These are phyloP conservation scores for Oryza glumipatula DNA, from an alignment of 176 grass and related monocot species.

Conservation along the genomic window DNA sequence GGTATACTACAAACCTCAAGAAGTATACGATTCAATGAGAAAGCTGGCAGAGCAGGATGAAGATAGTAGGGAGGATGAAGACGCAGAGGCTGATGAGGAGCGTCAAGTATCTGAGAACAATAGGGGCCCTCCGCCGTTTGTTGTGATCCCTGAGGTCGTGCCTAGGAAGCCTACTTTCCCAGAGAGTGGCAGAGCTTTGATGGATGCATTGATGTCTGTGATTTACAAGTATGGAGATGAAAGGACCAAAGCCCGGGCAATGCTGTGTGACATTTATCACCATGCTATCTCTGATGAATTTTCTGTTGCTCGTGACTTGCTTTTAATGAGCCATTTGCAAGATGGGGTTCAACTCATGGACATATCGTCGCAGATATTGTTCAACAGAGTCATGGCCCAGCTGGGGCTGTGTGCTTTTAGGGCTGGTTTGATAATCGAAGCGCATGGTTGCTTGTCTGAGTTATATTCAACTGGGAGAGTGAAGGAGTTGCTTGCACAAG, in stretches of 20 bases:
- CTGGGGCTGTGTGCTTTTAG: slow-evolving; percentile 88
- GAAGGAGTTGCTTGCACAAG: slow-evolving; percentile 94
- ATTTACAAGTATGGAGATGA: slow-evolving; percentile 96
- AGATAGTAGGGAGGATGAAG: slow-evolving; percentile 33
- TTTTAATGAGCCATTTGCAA: slow-evolving; percentile 97
- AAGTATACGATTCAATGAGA: slow-evolving; percentile 92
- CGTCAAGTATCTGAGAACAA: slow-evolving; percentile 43
- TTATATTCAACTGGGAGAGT: slow-evolving; percentile 83
- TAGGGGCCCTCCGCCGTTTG: slow-evolving; percentile 63
- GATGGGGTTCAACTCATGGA: slow-evolving; percentile 96
- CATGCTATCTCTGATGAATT: slow-evolving; percentile 93
- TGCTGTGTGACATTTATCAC: slow-evolving; percentile 98
- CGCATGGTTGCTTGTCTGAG: slow-evolving; percentile 85
- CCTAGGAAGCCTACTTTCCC: slow-evolving; percentile 80
- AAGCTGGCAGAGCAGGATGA: slow-evolving; percentile 71
- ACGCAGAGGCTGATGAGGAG: not conserved
- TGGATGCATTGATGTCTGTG: slow-evolving; percentile 83
- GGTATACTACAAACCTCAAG: slow-evolving; percentile 97
- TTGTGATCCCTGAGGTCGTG: slow-evolving; percentile 65
- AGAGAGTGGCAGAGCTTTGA: slow-evolving; percentile 73
- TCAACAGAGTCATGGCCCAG: slow-evolving; percentile 92
- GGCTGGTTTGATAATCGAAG: slow-evolving; percentile 85
- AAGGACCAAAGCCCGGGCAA: slow-evolving; percentile 91
- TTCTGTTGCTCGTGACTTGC: slow-evolving; percentile 80
- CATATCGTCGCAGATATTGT: slow-evolving; percentile 93